A percentile compares a stretch with the other conserved stretches of the same genome.
Conservation (phyloP, 2,329 filamentous ascomycete genomes). For the Trichophyton equinum region DNA sequence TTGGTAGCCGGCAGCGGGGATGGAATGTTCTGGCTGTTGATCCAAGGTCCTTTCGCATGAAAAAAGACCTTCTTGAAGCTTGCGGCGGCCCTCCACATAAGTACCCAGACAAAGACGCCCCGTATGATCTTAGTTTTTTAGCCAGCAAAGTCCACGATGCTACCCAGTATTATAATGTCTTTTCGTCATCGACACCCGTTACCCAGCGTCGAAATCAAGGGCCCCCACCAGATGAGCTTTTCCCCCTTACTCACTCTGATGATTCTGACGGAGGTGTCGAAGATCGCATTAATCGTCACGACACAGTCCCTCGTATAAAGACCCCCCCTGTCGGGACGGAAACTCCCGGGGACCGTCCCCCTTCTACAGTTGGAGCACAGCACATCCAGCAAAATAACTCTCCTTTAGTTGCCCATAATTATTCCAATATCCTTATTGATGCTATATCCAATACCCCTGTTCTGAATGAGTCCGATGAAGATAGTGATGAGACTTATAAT, state of each 20-base stretch:
- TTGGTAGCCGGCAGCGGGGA: slow-evolving; percentile 22
- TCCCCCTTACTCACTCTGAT: slow-evolving; percentile 8
- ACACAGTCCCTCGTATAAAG: not conserved
- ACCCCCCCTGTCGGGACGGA: not conserved
- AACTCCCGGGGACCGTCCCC: not conserved
- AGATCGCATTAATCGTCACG: not conserved
- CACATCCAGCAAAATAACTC: not conserved
- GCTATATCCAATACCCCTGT: not conserved
- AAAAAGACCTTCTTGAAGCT: slow-evolving; percentile 26
- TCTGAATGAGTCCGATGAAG: slow-evolving; percentile 9
- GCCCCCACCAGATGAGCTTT: slow-evolving; percentile 7
- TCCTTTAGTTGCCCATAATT: not conserved
- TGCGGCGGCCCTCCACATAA: slow-evolving; percentile 26
- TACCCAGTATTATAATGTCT: slow-evolving; percentile 20
- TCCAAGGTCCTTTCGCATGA: slow-evolving; percentile 30
- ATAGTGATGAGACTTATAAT: slow-evolving; percentile 7
- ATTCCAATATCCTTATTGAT: not conserved
- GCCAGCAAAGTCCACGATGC: slow-evolving; percentile 19
- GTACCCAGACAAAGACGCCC: slow-evolving; percentile 11
- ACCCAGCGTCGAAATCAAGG: slow-evolving; percentile 1
- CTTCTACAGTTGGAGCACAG: not conserved
- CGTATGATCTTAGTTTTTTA: slow-evolving; percentile 19
- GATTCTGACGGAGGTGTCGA: slow-evolving; percentile 11
- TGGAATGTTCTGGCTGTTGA: slow-evolving; percentile 37
- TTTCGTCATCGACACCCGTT: slow-evolving; percentile 8